phyloP scores from a whole-genome alignment of 2,329 filamentous ascomycete genomes.

The Simplicillium aogashimaense region DNA sequence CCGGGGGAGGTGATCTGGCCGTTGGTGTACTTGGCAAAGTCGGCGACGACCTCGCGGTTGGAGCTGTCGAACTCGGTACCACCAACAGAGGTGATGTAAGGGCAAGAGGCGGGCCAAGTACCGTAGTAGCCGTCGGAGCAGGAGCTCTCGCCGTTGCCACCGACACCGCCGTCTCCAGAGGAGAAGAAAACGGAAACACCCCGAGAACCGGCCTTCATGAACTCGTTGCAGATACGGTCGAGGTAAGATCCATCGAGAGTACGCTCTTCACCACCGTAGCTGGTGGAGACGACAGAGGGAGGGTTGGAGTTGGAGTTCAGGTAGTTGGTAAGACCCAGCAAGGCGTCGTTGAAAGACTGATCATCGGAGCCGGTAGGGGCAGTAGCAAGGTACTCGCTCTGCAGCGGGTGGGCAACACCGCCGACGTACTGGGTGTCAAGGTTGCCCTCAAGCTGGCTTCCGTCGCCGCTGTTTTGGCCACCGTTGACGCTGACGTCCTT shows the following conservation, averaged over 20 bases:
- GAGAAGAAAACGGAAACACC: constrained; percentile 41
- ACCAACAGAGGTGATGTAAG: constrained; percentile 39
- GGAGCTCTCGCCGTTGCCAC: constrained; percentile 11
- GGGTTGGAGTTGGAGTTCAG: constrained; percentile 4
- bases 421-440: constrained; percentile 8
- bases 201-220: constrained; percentile 43
- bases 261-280: constrained; percentile 42
- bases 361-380: constrained; percentile 2
- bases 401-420: constrained; percentile 6
- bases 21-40: neutral
- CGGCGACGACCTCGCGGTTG: neutral
- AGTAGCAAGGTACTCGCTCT: constrained; percentile 6
- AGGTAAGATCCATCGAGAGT: constrained; percentile 15
- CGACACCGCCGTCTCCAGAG: constrained; percentile 13
- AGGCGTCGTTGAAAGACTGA: constrained; percentile 3
- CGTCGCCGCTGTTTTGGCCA: constrained; percentile 2
- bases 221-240: constrained; percentile 42
- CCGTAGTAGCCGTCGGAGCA: constrained; percentile 17
- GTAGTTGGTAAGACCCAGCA: constrained; percentile 3
- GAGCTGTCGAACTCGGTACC: constrained; percentile 25
- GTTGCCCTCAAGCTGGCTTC: constrained; percentile 8
- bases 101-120: constrained; percentile 29
- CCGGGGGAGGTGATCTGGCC: neutral
- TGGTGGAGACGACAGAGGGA: constrained; percentile 35
- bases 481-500: constrained; percentile 6